phyloP scores from a whole-genome alignment of 192 early-diverging fungal genomes.

The Kickxella alabastrina region DNA sequence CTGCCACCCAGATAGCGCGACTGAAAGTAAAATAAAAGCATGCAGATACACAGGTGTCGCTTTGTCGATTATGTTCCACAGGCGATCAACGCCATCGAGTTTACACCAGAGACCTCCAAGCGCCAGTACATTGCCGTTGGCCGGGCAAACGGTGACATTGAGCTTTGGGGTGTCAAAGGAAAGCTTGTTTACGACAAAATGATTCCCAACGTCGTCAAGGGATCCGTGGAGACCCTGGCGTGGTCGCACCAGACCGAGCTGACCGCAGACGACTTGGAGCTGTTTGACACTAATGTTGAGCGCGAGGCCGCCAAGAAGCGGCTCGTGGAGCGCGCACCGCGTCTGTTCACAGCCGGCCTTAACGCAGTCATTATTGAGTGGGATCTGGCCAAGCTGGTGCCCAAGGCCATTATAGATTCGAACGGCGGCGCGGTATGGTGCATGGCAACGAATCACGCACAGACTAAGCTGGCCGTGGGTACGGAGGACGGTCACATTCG shows the following conservation, averaged over 20 bases:
- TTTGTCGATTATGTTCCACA: slow-evolving; percentile 84
- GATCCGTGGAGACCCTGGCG: slow-evolving; percentile 71
- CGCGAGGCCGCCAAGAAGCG: slow-evolving; percentile 50
- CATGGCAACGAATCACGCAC: slow-evolving; percentile 73
- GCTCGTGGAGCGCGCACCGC: slow-evolving; percentile 54
- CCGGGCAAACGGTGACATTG: slow-evolving; percentile 88
- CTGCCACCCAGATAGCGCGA: no score
- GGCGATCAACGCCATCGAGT: slow-evolving; percentile 78
- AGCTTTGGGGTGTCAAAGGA: slow-evolving; percentile 78
- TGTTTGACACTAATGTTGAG: slow-evolving; percentile 64
- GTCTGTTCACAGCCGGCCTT: slow-evolving; percentile 83
- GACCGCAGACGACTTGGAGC: slow-evolving; percentile 59
- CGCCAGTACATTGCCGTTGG: slow-evolving; percentile 70
- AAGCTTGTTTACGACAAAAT: slow-evolving; percentile 78
- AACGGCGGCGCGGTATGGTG: slow-evolving; percentile 94
- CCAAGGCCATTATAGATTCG: slow-evolving; percentile 67
- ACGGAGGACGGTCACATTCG: slow-evolving; percentile 91
- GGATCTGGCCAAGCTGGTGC: slow-evolving; percentile 66
- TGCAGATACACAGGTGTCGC: slow-evolving; percentile 81
- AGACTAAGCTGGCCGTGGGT: slow-evolving; percentile 78
- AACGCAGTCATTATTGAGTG: slow-evolving; percentile 85
- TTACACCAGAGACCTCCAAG: slow-evolving; percentile 60
- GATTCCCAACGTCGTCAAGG: slow-evolving; percentile 73
- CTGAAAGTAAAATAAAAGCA: slow-evolving; percentile 10
- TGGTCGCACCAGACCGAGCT: slow-evolving; percentile 77